A percentile compares a stretch with the other conserved stretches of the same genome.
phyloP scores from a whole-genome alignment of 1,139 yeast genomes.

The Kazachstania sp. region DNA sequence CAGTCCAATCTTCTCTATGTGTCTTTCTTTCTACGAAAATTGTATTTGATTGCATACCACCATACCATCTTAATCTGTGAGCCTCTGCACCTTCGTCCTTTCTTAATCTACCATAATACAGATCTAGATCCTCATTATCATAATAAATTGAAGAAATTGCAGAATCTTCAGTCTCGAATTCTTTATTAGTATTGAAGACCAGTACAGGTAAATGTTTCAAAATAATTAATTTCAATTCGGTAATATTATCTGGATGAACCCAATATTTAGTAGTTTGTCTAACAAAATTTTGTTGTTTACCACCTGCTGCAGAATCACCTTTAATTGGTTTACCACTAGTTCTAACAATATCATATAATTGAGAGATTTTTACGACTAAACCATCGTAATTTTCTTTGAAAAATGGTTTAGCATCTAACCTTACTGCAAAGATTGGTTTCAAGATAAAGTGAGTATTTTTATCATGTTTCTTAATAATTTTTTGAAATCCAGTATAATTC shows the following conservation, averaged over 20 bases:
- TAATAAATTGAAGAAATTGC: slow-evolving; percentile 95
- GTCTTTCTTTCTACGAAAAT: slow-evolving; percentile 96
- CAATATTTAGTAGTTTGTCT: slow-evolving; percentile 97
- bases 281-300: slow-evolving; percentile 93
- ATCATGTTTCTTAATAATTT: slow-evolving; percentile 92
- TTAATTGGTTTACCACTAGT: slow-evolving; percentile 90
- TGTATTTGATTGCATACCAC: slow-evolving; percentile 89
- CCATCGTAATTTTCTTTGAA: slow-evolving; percentile 90
- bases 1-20: slow-evolving; percentile 99
- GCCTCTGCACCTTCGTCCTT: slow-evolving; percentile 99
- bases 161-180: slow-evolving; percentile 85
- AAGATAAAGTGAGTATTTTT: slow-evolving; percentile 75
- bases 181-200: slow-evolving; percentile 93
- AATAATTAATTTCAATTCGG: slow-evolving; percentile 89
- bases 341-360: slow-evolving; percentile 83
- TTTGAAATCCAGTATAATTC: slow-evolving; percentile 93
- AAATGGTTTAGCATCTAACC: slow-evolving; percentile 88
- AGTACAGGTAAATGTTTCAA: slow-evolving; percentile 92
- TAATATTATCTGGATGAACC: slow-evolving; percentile 98
- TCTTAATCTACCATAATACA: slow-evolving; percentile 87
- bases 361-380: slow-evolving; percentile 80
- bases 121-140: slow-evolving; percentile 80
- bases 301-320: slow-evolving; percentile 96
- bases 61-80: slow-evolving; percentile 96
- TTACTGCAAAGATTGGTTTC: slow-evolving; percentile 86